phyloP scores from a whole-genome alignment of 1,284 basidiomycete species.

The Ustilago trichophora region DNA sequence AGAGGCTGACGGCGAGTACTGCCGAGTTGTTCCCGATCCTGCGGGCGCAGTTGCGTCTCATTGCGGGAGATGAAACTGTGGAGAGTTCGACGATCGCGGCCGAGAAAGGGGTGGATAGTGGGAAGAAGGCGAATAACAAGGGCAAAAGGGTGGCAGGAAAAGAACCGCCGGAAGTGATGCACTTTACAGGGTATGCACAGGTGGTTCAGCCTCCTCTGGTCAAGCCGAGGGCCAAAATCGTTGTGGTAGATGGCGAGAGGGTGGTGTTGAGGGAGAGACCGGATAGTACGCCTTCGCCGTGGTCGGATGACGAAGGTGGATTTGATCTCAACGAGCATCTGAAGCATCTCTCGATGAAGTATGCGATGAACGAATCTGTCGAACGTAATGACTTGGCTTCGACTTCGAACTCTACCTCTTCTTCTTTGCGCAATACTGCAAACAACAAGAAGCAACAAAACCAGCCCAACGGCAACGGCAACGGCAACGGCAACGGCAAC shows the following conservation, averaged over 20 bases:
- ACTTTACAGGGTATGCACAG: constrained; percentile 16
- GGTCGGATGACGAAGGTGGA: constrained; percentile 13
- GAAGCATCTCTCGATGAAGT: neutral
- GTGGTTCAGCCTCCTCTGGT: neutral
- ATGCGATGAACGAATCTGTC: neutral
- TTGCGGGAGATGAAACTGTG: constrained; percentile 12
- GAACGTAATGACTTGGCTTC: neutral
- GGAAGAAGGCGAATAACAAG: neutral
- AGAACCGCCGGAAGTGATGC: neutral
- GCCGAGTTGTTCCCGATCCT: constrained; percentile 32
- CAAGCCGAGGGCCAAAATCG: neutral
- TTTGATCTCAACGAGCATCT: constrained; percentile 1
- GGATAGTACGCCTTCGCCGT: neutral
- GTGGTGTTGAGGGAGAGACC: constrained; percentile 10
- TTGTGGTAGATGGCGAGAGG: constrained; percentile 19
- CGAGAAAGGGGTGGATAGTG: neutral
- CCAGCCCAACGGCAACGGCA: neutral
- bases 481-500: constrained; percentile 1
- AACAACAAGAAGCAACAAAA: neutral
- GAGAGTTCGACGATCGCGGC: constrained; percentile 15
- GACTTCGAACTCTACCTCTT: too few relatives aligned
- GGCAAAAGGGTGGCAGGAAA: neutral
- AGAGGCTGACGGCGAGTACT: constrained; percentile 23
- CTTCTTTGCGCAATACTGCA: neutral
- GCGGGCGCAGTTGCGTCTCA: constrained; percentile 16